Evolutionary conservation across 139 green algal genomes (phyloP).

Genomic region (Chlorella sp.): DNA sequence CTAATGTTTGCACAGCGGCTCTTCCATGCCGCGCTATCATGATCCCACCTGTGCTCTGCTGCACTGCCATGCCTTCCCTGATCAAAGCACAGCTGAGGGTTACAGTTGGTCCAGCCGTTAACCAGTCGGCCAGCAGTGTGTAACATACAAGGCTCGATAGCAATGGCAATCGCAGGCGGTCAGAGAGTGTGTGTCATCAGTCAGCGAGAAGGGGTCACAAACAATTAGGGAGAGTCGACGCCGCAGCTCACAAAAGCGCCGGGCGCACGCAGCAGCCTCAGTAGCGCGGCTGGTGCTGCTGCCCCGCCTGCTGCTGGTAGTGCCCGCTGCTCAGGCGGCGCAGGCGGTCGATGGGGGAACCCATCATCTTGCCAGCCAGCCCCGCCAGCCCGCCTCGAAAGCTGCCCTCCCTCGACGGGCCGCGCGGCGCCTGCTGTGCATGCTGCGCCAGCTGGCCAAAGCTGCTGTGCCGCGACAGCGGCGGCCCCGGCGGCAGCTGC

Average conservation of each 20-base stretch:
- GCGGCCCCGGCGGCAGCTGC: background rate
- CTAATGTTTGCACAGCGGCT: too few species aligned
- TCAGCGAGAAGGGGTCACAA: too few species aligned
- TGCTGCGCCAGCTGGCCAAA: background rate
- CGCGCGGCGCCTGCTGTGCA: background rate
- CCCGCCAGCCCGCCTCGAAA: slow-evolving; percentile 14
- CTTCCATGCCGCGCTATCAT: too few species aligned
- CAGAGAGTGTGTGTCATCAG: too few species aligned
- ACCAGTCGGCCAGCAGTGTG: too few species aligned
- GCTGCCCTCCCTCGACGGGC: slow-evolving; percentile 17
- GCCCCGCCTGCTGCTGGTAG: slow-evolving; percentile 6
- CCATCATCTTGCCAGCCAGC: slow-evolving; percentile 4
- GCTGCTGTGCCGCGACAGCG: slow-evolving; percentile 2
- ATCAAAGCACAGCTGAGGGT: too few species aligned
- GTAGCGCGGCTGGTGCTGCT: background rate
- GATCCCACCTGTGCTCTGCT: too few species aligned
- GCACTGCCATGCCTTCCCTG: too few species aligned
- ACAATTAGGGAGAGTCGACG: too few species aligned
- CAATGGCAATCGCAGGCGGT: too few species aligned
- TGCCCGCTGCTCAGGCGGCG: slow-evolving; percentile 17
- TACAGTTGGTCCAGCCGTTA: too few species aligned
- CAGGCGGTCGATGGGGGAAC: slow-evolving; percentile 25
- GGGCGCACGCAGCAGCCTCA: background rate
- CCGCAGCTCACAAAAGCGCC: background rate
- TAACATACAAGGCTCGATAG: too few species aligned